Percentiles rank a stretch among this genome's conserved stretches.
Evolutionary conservation across 108 stramenopile genomes (phyloP).

Genomic region (Cylindrotheca fusiformis): DNA sequence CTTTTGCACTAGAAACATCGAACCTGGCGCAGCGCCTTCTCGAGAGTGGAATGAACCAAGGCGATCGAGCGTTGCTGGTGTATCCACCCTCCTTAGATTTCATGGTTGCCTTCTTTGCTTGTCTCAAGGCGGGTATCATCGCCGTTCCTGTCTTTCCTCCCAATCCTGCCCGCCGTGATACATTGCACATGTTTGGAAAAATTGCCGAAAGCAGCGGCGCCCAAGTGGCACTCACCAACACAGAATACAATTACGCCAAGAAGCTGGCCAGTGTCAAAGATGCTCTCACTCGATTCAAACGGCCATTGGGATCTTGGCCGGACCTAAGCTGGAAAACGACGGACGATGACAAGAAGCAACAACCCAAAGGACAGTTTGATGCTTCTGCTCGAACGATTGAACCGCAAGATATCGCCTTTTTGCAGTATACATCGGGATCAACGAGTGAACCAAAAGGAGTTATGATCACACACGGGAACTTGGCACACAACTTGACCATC

Average conservation of each 20-base stretch:
- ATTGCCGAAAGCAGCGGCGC: conserved; percentile 84
- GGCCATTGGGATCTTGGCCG: conserved; percentile 51
- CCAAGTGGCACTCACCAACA: conserved; percentile 80
- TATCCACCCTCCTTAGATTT: conserved; percentile 97
- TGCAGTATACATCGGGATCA: conserved; percentile 98
- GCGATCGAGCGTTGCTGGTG: conserved; percentile 83
- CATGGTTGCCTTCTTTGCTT: conserved; percentile 93
- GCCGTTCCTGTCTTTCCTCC: conserved; percentile 98
- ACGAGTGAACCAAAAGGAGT: conserved; percentile 97
- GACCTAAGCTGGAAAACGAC: conserved; percentile 78
- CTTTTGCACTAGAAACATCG: conserved; percentile 25
- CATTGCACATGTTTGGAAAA: conserved; percentile 70
- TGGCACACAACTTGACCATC: conserved; percentile 90
- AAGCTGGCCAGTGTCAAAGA: conserved; percentile 40
- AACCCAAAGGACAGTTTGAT: background rate
- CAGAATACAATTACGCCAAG: conserved; percentile 82
- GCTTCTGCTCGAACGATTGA: background rate
- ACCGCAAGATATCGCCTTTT: conserved; percentile 79
- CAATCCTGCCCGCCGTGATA: conserved; percentile 77
- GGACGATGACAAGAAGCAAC: conserved; percentile 30
- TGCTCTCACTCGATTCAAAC: conserved; percentile 17
- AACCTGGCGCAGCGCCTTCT: conserved; percentile 32
- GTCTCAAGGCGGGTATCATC: conserved; percentile 85
- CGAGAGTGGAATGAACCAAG: conserved; percentile 22
- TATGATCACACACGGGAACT: conserved; percentile 82